Base-by-base conservation (phyloP, 2,329 filamentous ascomycete genomes). In the Sporothrix dimorphospora region DNA sequence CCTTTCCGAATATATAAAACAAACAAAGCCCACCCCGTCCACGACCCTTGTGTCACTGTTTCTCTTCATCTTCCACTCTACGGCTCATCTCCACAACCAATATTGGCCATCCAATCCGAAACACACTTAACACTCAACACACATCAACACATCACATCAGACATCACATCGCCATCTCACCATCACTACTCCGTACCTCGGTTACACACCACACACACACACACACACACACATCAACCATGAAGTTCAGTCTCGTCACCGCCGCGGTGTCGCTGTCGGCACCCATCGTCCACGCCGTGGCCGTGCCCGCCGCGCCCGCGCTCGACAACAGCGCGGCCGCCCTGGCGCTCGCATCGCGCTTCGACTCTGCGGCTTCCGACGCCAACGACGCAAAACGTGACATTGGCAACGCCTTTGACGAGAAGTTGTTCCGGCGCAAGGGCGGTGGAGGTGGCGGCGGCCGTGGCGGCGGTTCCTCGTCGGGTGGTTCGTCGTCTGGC, bases 391-490 rank as follows among this genome's bases (percentile, higher is more conserved):
- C 72, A 12, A 71, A 53, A 24, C 68, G 68, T 59, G 71, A 70
- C 51, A 47, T 55, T 70, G 59, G 76, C 75, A 68, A 72, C 4
- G 21, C 63, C 6, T 27, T 74, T 49, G 27, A 71, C 45, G 72
- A 73, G 66, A 71, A 70, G 42, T 79, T 90, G 27, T 89, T 83
- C 82, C 90, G 89, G 82, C 84, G 89, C 74, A 87, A 87, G 76
- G 88, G 88, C 47, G 88, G 89, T 65, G 88, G 88, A 7, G 87
- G 86, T 21, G 80, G 79, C 19, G 69, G 74, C 11, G 67, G 73
- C 11, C 40, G 74, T 53, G 61, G 71, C 45, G 61, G 71, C 45
- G 69, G 72, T 14, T 65, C 57, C 4, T 66, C 65, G 7, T 69
- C 61, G 1, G 42, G 69, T 21, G 21, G 38, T 24, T 63, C 55